These are phyloP conservation scores for Coemansia sp. DNA, from an alignment of 192 early-diverging fungal species.

Conservation along the genomic window DNA sequence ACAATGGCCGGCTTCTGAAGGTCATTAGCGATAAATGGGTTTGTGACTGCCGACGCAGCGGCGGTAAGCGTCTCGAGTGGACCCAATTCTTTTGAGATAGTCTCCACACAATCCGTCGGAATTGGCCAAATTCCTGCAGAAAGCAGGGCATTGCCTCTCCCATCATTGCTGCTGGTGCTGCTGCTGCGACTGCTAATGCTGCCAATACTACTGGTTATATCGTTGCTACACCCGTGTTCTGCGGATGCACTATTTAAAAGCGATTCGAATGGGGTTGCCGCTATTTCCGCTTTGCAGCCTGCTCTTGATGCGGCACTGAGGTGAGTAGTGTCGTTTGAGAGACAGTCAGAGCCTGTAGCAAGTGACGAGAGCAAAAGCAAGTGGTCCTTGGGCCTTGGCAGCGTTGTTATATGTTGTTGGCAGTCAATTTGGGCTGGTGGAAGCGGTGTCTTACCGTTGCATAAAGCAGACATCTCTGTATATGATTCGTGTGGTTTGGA, in stretches of 20 bases:
- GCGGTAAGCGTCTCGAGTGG: conserved; percentile 3
- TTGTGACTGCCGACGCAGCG: not conserved
- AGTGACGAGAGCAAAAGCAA: not conserved
- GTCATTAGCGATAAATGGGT: not conserved
- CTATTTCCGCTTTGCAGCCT: conserved; percentile 7
- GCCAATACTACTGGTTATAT: conserved; percentile 19
- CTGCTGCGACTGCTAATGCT: conserved; percentile 10
- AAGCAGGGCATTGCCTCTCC: not conserved
- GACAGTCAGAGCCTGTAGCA: not conserved
- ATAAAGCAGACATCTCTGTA: not conserved
- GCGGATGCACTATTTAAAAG: conserved; percentile 10
- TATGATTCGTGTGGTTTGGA: not conserved
- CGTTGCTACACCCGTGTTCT: not conserved
- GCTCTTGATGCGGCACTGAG: not conserved
- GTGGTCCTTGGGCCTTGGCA: not conserved
- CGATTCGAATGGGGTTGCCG: conserved; percentile 21
- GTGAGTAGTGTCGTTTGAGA: too few relatives aligned
- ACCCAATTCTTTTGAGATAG: not conserved
- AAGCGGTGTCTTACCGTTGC: not conserved
- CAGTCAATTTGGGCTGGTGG: not conserved
- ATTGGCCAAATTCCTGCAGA: conserved; percentile 5
- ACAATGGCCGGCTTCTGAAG: conserved; percentile 14
- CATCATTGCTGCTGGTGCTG: conserved; percentile 24
- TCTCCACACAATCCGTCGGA: not conserved
- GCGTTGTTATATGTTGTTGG: not conserved